Conservation (phyloP, 148 eudicot species). For the Rhododendron kiyosumense region DNA sequence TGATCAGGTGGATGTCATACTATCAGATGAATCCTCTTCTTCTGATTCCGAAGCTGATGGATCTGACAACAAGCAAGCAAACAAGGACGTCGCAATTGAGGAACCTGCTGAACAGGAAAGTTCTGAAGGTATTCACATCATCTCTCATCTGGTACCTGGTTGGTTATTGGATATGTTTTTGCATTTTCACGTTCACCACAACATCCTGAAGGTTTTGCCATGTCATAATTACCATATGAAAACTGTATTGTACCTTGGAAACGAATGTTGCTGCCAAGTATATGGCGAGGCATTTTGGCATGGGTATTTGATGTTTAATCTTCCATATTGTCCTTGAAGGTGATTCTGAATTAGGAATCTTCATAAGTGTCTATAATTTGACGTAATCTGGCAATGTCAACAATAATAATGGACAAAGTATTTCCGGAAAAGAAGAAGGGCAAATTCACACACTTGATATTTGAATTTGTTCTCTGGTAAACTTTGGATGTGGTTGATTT, state of each 20-base stretch:
- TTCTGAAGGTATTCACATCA: slow-evolving; percentile 28
- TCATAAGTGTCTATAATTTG: not conserved
- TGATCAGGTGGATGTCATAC: slow-evolving; percentile 44
- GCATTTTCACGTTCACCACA: not conserved
- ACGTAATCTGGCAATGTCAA: not conserved
- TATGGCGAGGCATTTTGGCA: not conserved
- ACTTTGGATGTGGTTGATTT: not conserved
- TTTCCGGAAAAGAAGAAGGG: not conserved
- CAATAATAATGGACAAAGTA: not conserved
- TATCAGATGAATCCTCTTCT: slow-evolving; percentile 46
- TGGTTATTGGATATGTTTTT: not conserved
- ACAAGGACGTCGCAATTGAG: slow-evolving; percentile 8
- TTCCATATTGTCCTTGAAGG: not conserved
- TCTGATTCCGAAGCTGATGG: slow-evolving; percentile 29
- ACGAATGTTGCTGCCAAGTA: not conserved
- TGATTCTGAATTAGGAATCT: not conserved
- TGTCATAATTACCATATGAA: not conserved
- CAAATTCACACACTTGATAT: not conserved
- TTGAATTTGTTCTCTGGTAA: not conserved
- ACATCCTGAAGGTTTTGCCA: not conserved
- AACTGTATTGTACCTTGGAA: not conserved
- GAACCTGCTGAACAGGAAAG: slow-evolving; percentile 21
- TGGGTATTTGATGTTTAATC: not conserved
- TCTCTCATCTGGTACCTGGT: not conserved
- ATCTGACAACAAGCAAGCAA: slow-evolving; percentile 15